Percentiles rank a stretch among this genome's conserved stretches.
Evolutionary conservation across 495 filamentous ascomycete species (phyloP).

Genomic region (Glonium stellatum): DNA sequence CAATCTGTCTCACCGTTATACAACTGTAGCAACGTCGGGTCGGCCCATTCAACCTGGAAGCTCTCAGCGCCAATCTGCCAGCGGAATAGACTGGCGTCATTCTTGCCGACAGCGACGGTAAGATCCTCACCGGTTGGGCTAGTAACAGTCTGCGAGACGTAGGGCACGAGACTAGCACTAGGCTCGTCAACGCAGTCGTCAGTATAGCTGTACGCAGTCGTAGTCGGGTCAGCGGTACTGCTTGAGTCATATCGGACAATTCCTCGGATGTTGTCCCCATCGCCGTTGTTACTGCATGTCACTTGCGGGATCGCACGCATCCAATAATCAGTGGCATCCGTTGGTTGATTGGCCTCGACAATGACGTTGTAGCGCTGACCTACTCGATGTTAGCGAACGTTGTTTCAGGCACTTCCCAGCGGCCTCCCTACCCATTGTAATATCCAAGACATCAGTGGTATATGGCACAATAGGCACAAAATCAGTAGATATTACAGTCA

Average conservation of each 20-base stretch:
- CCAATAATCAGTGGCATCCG: constrained; percentile 53
- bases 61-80: constrained; percentile 4
- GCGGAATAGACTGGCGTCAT: constrained; percentile 5
- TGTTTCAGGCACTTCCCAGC: not conserved
- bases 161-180: constrained; percentile 9
- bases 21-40: constrained; percentile 7
- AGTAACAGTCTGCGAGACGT: constrained; percentile 9
- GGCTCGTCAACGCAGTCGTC: constrained; percentile 1
- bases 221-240: constrained; percentile 2
- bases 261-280: constrained; percentile 48
- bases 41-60: not conserved
- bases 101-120: not conserved
- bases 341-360: constrained; percentile 54
- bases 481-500: constrained; percentile 47
- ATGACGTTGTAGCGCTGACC: constrained; percentile 65
- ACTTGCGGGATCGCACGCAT: constrained; percentile 51
- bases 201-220: not conserved
- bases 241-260: constrained; percentile 40
- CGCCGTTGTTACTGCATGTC: constrained; percentile 40
- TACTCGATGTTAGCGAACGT: constrained; percentile 13
- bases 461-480: constrained; percentile 47
- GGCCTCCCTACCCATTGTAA: constrained; percentile 48
- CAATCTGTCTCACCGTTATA: constrained; percentile 2
- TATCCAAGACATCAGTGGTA: constrained; percentile 40
- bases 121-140: constrained; percentile 7